phyloP scores from a whole-genome alignment of 2,329 filamentous ascomycete species.

The Neophaeococcomyces aloes region DNA sequence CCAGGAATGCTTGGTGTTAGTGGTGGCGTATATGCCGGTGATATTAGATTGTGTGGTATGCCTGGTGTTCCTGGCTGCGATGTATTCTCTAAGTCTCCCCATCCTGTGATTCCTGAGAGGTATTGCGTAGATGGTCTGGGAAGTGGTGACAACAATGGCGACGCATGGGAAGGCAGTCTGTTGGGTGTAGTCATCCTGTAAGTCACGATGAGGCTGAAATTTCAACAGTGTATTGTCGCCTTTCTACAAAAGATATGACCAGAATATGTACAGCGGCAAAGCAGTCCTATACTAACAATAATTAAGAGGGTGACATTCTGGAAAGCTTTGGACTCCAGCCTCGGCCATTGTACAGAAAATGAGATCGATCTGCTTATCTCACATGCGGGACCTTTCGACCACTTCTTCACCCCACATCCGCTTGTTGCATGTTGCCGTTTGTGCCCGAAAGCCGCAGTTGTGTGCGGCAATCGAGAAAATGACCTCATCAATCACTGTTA shows the following conservation, averaged over 20 bases:
- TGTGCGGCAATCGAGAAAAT: no score
- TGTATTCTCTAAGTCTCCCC: constrained; percentile 19
- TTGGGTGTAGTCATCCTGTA: constrained; percentile 8
- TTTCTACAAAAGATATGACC: not conserved
- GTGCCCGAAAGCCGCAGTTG: not conserved
- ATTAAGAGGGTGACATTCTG: not conserved
- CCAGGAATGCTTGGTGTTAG: constrained; percentile 31
- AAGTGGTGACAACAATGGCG: constrained; percentile 38
- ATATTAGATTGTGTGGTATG: constrained; percentile 43
- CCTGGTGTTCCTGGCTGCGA: constrained; percentile 32
- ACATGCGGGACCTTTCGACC: not conserved
- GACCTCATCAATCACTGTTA: no score
- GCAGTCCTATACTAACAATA: not conserved
- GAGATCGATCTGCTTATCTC: not conserved
- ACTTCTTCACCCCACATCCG: not conserved
- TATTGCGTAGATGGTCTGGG: constrained; percentile 22
- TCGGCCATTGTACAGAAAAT: not conserved
- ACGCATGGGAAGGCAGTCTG: constrained; percentile 46
- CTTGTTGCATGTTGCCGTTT: not conserved
- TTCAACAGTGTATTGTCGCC: constrained; percentile 3
- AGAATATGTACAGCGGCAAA: not conserved
- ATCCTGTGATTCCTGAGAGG: constrained; percentile 23
- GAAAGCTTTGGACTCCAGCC: not conserved
- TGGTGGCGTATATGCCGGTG: constrained; percentile 43
- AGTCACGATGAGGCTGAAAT: not conserved